Evolutionary conservation across 192 early-diverging fungal species (phyloP).

Genomic region (Coemansia sp.): DNA sequence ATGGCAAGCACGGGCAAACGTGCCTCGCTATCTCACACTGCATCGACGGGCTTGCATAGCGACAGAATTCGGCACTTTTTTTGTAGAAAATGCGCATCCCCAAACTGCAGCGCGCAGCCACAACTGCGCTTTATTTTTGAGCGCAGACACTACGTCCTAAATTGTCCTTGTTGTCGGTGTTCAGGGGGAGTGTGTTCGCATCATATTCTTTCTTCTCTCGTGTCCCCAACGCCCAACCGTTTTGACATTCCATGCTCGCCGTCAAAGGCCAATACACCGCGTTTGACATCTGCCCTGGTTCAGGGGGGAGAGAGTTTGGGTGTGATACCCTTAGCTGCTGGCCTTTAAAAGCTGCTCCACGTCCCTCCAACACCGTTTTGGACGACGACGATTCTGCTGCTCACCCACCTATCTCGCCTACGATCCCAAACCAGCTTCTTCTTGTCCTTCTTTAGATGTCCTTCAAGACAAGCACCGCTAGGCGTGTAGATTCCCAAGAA

Average conservation of each 20-base stretch:
- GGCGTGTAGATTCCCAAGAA: slow-evolving; percentile 27
- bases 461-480: slow-evolving; percentile 52
- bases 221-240: background rate
- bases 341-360: slow-evolving; percentile 1
- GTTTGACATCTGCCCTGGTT: slow-evolving; percentile 31
- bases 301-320: background rate
- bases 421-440: background rate
- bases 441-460: background rate
- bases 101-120: background rate
- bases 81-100: background rate
- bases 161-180: background rate
- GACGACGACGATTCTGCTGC: slow-evolving; percentile 2
- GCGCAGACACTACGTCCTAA: background rate
- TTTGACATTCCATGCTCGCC: background rate
- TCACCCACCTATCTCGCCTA: background rate
- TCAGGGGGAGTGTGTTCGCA: background rate
- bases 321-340: background rate
- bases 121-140: slow-evolving; percentile 1
- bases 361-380: background rate
- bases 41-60: background rate
- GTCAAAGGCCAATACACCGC: slow-evolving; percentile 4
- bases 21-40: background rate
- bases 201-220: background rate
- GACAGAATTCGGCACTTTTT: background rate
- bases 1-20: background rate